Base-by-base conservation (phyloP, 1,284 basidiomycete genomes). In the Hymenochaete sp. region DNA sequence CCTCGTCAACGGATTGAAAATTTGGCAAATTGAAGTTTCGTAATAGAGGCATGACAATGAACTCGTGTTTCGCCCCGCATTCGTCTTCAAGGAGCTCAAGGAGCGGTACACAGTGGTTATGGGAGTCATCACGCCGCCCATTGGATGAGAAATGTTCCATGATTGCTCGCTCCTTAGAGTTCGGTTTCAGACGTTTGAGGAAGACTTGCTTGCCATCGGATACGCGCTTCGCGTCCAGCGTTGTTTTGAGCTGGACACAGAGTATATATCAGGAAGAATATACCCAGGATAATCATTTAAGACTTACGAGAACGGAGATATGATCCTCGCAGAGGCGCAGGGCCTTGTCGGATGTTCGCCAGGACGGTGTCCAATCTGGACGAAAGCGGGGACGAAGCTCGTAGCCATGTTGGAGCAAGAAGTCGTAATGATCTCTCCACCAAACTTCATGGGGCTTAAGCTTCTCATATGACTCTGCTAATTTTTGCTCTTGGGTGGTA, bases 331-430 rank as follows among this genome's bases (percentile, higher is more conserved):
- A 58, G 8, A 31, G 14, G 4, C 19, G 18, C 21, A 47, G 49
- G 3, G 5, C n/a, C 11, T 39, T 50, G 1, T 45, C 28, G 1
- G 50, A 54, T 1, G 48, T 51, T 5, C 33, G 14, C 60, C 58
- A 62, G 1, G 61, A 60, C 1, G 59, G 55, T 11, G 38, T 48
- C 59, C 59, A 61, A 19, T 44, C 56, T 5, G 53, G 52, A n/a
- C 41, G 41, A 38, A 57, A 61, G 0, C 59, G 53, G 3, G 53
- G 45, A 4, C 59, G 54, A 9, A 62, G 51, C 45, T 51, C 44
- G 28, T 60, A 62, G 0, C 59, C 59, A 9, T 38, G 43, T 7
- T 48, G 38, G 22, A 50, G 25, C 2, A 61, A 45, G 38, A 48
- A 51, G 4, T 14, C 31, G n/a, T 57, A 55, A 10, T 45, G 54